Evolutionary conservation across 495 filamentous ascomycete genomes (phyloP), one percentile per base, ranked within the genome.

Genomic region (Aspergillus egyptiacus): DNA sequence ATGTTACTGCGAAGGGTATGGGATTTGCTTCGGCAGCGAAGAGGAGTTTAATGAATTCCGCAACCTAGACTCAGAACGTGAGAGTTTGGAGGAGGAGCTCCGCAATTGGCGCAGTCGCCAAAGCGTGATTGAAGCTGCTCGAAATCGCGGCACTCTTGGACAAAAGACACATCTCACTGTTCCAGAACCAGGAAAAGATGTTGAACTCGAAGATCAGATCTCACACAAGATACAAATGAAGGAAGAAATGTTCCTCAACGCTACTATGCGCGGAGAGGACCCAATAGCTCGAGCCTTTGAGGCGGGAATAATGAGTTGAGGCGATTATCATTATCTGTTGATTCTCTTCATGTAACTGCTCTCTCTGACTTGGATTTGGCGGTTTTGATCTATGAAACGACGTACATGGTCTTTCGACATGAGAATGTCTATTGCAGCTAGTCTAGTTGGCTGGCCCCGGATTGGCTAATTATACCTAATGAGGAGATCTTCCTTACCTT

Each of bases 1-100:
- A 0, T 91, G 87, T 62, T 85, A 87, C 45, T 91, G 87, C 59
- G 83, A 87, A 50, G 84, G 79, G 14, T 91, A 82, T 41, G 86
- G 86, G 0, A 68, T 83, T n/a, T 91, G 87, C 56, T 91, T 90
- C 55, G 86, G 80, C 5, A 75, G 77, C 1, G 70, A 77, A 15
- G 64, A 70, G 0, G 62, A 75, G 46, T 86, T 74, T 34, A 57
- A 73, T 7, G 55, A 59, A 0, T 87, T 70, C 49, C 63, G 73
- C 13, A 63, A 68, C 22, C 41, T 72, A 27, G 61, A 69, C 27
- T 62, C 6, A 53, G 70, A 48, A 69, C 68, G 38, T 37, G 66
- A 3, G 56, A 73, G 17, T 10, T 54, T 76, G 15, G 67, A 80
- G 38, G 52, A 72, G 13, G 73, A 79, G 34, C 36, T 84, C 38